These are phyloP conservation scores for Scedosporium apiospermum DNA, from an alignment of 2,329 filamentous ascomycete species.

Conservation along the genomic window DNA sequence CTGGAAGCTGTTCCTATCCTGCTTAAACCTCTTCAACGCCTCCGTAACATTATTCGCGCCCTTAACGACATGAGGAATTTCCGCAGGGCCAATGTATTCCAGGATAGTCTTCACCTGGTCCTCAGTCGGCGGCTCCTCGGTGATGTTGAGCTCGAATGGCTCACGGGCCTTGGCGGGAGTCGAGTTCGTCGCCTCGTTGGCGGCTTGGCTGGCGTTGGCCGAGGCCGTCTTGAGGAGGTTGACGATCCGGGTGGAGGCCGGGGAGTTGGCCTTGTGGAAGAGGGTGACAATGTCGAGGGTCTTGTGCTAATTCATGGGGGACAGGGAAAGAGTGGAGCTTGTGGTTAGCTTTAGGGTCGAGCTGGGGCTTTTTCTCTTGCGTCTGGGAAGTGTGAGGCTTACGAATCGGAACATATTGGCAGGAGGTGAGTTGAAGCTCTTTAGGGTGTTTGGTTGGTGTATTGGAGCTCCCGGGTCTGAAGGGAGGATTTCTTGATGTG, in stretches of 20 bases:
- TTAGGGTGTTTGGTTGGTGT: background rate
- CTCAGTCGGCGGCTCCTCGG: constrained; percentile 67
- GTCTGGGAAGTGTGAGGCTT: constrained; percentile 12
- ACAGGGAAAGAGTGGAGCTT: background rate
- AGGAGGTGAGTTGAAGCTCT: background rate
- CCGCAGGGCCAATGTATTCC: constrained; percentile 63
- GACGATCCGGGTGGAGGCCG: constrained; percentile 63
- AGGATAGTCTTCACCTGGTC: constrained; percentile 79
- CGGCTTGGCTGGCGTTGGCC: constrained; percentile 53
- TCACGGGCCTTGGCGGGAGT: constrained; percentile 28
- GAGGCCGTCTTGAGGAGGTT: constrained; percentile 74
- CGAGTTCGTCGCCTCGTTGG: constrained; percentile 16
- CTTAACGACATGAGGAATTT: constrained; percentile 54
- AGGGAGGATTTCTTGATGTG: background rate
- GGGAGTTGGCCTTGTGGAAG: constrained; percentile 76
- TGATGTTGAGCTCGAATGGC: constrained; percentile 81
- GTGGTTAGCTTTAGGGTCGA: background rate
- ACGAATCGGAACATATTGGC: constrained; percentile 38
- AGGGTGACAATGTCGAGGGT: constrained; percentile 86
- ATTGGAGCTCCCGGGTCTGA: background rate
- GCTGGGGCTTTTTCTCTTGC: background rate
- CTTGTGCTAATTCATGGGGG: constrained; percentile 48
- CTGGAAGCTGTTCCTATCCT: constrained; percentile 58
- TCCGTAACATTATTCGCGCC: constrained; percentile 68
- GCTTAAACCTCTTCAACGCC: constrained; percentile 69